A percentile compares a stretch with the other conserved stretches of the same genome.
Evolutionary conservation across 2,329 filamentous ascomycete species (phyloP).

Genomic region (Biscogniauxia marginata): DNA sequence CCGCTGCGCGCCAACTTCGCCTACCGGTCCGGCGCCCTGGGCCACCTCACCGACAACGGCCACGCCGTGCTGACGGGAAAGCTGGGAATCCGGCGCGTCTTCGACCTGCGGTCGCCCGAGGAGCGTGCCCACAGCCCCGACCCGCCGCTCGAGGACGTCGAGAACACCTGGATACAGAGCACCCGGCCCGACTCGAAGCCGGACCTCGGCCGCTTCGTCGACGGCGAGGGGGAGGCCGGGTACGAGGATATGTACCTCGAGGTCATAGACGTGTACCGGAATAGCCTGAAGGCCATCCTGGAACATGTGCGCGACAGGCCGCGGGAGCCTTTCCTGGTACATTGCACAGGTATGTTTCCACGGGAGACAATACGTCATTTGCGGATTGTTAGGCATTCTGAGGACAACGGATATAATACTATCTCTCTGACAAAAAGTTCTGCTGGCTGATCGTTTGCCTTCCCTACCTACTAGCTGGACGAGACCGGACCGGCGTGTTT

Average conservation of each 20-base stretch:
- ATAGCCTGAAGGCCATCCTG: slow-evolving; percentile 44
- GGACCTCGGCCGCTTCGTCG: slow-evolving; percentile 42
- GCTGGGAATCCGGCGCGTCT: slow-evolving; percentile 44
- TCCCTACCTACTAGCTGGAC: slow-evolving; percentile 41
- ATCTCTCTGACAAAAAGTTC: too few species aligned
- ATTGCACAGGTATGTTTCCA: slow-evolving; percentile 49
- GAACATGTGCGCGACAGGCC: slow-evolving; percentile 48
- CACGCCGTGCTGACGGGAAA: slow-evolving; percentile 37
- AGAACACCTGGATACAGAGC: slow-evolving; percentile 44
- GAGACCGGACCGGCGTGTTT: slow-evolving; percentile 54
- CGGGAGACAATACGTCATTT: too few species aligned
- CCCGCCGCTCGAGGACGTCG: slow-evolving; percentile 43
- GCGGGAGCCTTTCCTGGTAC: slow-evolving; percentile 47
- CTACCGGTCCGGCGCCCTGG: slow-evolving; percentile 48
- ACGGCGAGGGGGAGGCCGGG: slow-evolving; percentile 43
- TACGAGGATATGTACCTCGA: slow-evolving; percentile 48
- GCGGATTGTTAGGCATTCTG: too few species aligned
- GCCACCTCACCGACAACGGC: slow-evolving; percentile 34
- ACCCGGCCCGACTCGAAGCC: slow-evolving; percentile 36
- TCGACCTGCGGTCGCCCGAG: slow-evolving; percentile 48
- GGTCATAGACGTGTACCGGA: slow-evolving; percentile 42
- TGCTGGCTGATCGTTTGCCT: background rate
- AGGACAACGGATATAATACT: too few species aligned
- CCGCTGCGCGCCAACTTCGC: slow-evolving; percentile 40
- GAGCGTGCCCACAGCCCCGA: slow-evolving; percentile 46